phyloP scores from a whole-genome alignment of 1,284 basidiomycete genomes.

The Ceratobasidium sp. region DNA sequence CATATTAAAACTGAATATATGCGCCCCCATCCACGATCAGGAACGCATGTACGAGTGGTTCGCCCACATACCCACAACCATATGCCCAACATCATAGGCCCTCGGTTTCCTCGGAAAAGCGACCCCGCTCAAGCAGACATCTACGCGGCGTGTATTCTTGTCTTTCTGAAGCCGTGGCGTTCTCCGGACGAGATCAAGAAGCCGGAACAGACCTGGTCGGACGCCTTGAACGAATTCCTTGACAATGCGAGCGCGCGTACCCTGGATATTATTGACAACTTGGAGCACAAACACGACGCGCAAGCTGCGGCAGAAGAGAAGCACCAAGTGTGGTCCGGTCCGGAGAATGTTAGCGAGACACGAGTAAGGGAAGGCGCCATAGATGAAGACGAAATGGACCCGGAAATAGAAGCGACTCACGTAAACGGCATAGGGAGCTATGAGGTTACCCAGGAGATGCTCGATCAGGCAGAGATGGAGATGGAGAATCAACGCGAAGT shows the following conservation, averaged over 20 bases:
- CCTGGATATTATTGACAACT: background rate
- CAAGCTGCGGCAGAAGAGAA: conserved; percentile 12
- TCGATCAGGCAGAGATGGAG: background rate
- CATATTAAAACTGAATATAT: background rate
- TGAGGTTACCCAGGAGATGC: conserved; percentile 1
- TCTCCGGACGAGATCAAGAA: background rate
- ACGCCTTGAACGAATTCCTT: conserved; percentile 29
- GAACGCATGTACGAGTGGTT: conserved; percentile 11
- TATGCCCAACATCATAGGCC: conserved; percentile 29
- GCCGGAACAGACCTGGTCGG: conserved; percentile 3
- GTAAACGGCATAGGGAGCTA: background rate
- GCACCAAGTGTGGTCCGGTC: background rate
- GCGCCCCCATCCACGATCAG: background rate
- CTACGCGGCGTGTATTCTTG: conserved; percentile 15
- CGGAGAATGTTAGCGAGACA: background rate
- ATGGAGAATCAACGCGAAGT: background rate
- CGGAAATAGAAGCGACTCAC: background rate
- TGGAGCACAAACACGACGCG: conserved; percentile 1
- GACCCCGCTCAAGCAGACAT: conserved; percentile 13
- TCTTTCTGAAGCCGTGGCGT: conserved; percentile 36
- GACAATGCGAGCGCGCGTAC: background rate
- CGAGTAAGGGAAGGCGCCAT: background rate
- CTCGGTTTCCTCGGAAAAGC: conserved; percentile 15
- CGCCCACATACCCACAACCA: conserved; percentile 18
- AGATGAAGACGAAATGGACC: background rate